Base-by-base conservation (phyloP, 768 basidiomycete genomes). In the Kwoniella dejecticola region DNA sequence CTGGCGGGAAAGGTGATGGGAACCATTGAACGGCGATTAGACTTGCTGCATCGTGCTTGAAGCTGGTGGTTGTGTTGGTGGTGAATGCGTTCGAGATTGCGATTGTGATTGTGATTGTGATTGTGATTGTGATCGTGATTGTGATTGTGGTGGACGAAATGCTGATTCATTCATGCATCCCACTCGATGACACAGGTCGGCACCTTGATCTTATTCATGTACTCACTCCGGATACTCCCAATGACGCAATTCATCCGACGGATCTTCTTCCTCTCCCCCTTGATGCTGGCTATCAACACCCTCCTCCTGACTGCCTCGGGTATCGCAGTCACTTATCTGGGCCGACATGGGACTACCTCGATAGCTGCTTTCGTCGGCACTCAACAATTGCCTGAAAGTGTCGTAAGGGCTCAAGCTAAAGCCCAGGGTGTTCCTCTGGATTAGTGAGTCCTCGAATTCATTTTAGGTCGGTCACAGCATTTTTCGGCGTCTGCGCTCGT, bases 251-350 rank as follows among this genome's bases (percentile, higher is more conserved):
- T 62, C 49, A 31, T 48, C 13, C 46, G 59, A 38, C 57, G 57
- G 27, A 49, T 66, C 48, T 62, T 66, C 60, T 66, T 66, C 64
- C 46, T 66, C 26, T 61, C 56, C 15, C 64, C 64, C 6, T 27
- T 66, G 17, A 45, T 66, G 48, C 64, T 66, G 21, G 13, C 47
- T 19, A 36, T 66, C 59, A 66, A 66, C 33, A 57, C 60, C 2
- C 38, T 66, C 26, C 55, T 66, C 27, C 19, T 58, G 15, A 23
- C 56, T 21, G 59, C 64, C n/a, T 54, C 52, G 5, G 64, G 46
- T 2, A 61, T 66, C 33, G 57, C 64, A 13, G 64, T 66, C 11
- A 54, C 54, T 19, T 33, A 46, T n/a, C 23, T 57, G 24, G 64
- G 54, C 11, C 30, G 60, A 17, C 56, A 56, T 17, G 55, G 60